These are phyloP conservation scores for Camelina laxa DNA, from an alignment of 345 rosid species.

Conservation along the genomic window DNA sequence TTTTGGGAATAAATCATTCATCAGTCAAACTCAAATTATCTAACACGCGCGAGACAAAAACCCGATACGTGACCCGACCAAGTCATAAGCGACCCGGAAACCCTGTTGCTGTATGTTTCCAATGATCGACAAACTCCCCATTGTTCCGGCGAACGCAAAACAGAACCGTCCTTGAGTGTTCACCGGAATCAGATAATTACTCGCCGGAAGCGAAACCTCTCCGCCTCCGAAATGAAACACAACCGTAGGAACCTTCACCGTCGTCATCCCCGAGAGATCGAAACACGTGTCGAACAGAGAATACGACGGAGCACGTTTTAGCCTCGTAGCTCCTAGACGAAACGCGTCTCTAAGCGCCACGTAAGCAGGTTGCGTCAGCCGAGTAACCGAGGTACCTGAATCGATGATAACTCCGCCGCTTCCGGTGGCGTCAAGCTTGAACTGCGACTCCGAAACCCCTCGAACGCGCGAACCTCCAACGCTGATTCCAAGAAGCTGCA, in stretches of 20 bases:
- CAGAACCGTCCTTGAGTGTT: slow-evolving; percentile 74
- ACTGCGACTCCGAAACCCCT: slow-evolving; percentile 66
- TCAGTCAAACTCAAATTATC: slow-evolving; percentile 11
- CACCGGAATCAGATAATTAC: slow-evolving; percentile 87
- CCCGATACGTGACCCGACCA: slow-evolving; percentile 79
- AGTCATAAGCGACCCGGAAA: slow-evolving; percentile 81
- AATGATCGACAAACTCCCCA: slow-evolving; percentile 76
- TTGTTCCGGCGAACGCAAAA: slow-evolving; percentile 96
- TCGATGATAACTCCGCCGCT: slow-evolving; percentile 90
- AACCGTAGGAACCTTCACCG: slow-evolving; percentile 79
- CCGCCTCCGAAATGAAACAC: slow-evolving; percentile 73
- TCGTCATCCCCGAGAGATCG: slow-evolving; percentile 65
- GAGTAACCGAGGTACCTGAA: slow-evolving; percentile 84
- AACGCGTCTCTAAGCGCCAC: slow-evolving; percentile 67
- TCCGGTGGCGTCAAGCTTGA: slow-evolving; percentile 70
- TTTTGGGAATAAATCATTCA: slow-evolving; percentile 27
- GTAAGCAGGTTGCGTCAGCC: slow-evolving; percentile 69
- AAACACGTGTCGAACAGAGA: slow-evolving; percentile 83
- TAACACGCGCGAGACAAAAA: slow-evolving; percentile 79
- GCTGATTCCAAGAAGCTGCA: slow-evolving; percentile 78
- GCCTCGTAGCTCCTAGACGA: slow-evolving; percentile 49
- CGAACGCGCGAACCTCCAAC: slow-evolving; percentile 82
- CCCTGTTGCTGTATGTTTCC: slow-evolving; percentile 98
- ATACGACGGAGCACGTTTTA: slow-evolving; percentile 60
- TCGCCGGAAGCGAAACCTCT: slow-evolving; percentile 76